Evolutionary conservation across 2,329 filamentous ascomycete species (phyloP), one percentile per base, ranked within the genome.

Genomic region (Zymoseptoria crescenta): DNA sequence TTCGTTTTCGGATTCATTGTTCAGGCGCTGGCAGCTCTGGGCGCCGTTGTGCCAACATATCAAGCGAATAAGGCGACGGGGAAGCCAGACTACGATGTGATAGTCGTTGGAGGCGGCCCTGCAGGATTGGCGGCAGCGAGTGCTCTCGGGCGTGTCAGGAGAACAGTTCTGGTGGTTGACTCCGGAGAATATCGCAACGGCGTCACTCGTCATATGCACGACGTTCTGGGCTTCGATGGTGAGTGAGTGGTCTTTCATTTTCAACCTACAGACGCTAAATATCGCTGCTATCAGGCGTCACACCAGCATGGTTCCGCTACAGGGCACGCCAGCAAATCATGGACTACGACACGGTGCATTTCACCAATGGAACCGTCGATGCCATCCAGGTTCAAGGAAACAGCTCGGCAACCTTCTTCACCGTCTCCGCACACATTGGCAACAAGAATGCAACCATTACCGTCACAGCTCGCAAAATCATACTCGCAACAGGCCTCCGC

Each of bases 171-270:
- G 8, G 53, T 69, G 29, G 59, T 68, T 54, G 62, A 62, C 29
- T 58, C 62, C 20, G 62, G 57, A 45, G 57, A 59, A 19, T 70
- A 67, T 45, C 64, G 67, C 20, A 70, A 70, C 51, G 60, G 66
- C 20, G 62, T 62, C 30, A 61, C 61, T n/a, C 30, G 62, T 55
- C 48, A 63, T 60, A 52, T 65, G 56, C 58, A 63, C 55, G 50
- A 62, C 65, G 27, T 64, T 63, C 9, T 60, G 58, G 35, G 61
- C 60, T 62, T 59, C 24, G 67, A 69, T 55, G 63, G 66, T 21
- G 35, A 45, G 35, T 16, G 4, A 4, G n/a, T 45, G 24, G 24
- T 7, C 13, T 45, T 7, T n/a, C 10, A n/a, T 45, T 5, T 45
- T 45, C 35, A 45, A n/a, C 13, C 16, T 1, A 7, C 35, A 45